phyloP scores from a whole-genome alignment of 73 alveolate species.

The Breviolum minutum region DNA sequence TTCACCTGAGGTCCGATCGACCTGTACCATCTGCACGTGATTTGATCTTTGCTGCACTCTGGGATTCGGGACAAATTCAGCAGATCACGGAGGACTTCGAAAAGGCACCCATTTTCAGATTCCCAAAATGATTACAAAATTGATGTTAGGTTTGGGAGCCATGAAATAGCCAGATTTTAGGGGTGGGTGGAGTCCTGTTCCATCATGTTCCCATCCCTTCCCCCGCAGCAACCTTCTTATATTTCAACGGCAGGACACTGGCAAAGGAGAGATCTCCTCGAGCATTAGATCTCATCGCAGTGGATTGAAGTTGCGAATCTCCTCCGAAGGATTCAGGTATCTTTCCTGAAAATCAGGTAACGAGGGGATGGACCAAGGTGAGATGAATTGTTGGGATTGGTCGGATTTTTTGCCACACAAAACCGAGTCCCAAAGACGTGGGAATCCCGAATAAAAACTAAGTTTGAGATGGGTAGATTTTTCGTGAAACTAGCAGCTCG shows the following conservation, averaged over 20 bases:
- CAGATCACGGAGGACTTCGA: slow-evolving; percentile 41
- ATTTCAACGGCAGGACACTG: neutral
- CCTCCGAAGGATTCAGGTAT: slow-evolving; percentile 32
- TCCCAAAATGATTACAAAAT: too few relatives aligned
- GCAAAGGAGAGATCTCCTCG: neutral
- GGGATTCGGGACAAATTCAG: slow-evolving; percentile 34
- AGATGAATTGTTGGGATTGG: too few relatives aligned
- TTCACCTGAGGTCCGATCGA: slow-evolving; percentile 4
- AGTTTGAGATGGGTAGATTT: too few relatives aligned
- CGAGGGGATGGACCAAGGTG: too few relatives aligned
- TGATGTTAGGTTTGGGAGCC: neutral
- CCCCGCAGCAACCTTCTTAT: too few relatives aligned
- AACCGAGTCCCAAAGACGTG: neutral
- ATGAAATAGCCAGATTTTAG: too few relatives aligned
- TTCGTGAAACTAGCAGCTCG: too few relatives aligned
- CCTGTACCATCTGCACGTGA: slow-evolving; percentile 51
- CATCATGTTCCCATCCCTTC: too few relatives aligned
- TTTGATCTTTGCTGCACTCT: slow-evolving; percentile 19
- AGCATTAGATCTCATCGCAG: neutral
- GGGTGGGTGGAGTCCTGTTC: too few relatives aligned
- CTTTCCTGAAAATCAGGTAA: neutral
- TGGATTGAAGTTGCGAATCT: slow-evolving; percentile 13
- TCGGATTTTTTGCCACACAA: too few relatives aligned
- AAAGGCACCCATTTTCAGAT: neutral
- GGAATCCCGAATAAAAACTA: neutral